Evolutionary conservation across 148 eudicot species (phyloP).

Genomic region (Nepenthes gracilis): DNA sequence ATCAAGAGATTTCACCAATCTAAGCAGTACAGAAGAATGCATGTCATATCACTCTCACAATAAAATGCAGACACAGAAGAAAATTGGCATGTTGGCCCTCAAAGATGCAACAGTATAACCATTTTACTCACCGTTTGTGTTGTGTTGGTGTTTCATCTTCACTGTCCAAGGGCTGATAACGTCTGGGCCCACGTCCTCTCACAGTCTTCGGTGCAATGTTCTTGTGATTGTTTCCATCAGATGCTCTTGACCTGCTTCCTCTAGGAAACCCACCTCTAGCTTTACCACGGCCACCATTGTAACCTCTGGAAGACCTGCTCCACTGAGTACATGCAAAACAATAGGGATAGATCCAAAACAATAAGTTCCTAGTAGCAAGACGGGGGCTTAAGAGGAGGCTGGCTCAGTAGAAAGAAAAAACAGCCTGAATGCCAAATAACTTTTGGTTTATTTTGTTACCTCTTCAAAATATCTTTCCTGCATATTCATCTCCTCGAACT

Average conservation of each 20-base stretch:
- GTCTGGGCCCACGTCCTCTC: constrained; percentile 81
- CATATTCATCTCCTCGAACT: constrained; percentile 74
- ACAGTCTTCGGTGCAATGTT: constrained; percentile 48
- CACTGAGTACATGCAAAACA: constrained; percentile 27
- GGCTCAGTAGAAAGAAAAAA: not conserved
- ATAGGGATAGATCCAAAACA: not conserved
- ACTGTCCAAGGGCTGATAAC: constrained; percentile 59
- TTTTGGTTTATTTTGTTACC: constrained; percentile 22
- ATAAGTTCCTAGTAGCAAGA: not conserved
- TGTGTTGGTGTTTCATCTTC: constrained; percentile 30
- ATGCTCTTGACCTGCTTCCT: constrained; percentile 33
- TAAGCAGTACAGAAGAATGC: constrained; percentile 1
- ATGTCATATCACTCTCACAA: not conserved
- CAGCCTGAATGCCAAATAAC: too few relatives aligned
- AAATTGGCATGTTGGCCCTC: not conserved
- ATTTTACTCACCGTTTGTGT: constrained; percentile 55
- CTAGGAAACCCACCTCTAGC: constrained; percentile 42
- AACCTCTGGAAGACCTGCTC: constrained; percentile 58
- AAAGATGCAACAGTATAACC: too few relatives aligned
- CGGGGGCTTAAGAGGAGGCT: not conserved
- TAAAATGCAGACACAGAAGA: not conserved
- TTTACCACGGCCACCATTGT: constrained; percentile 59
- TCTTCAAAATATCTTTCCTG: constrained; percentile 58
- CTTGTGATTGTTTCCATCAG: constrained; percentile 29
- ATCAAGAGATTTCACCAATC: constrained; percentile 43